phyloP scores from a whole-genome alignment of 306 rosid genomes.

The Cicer cuneatum region DNA sequence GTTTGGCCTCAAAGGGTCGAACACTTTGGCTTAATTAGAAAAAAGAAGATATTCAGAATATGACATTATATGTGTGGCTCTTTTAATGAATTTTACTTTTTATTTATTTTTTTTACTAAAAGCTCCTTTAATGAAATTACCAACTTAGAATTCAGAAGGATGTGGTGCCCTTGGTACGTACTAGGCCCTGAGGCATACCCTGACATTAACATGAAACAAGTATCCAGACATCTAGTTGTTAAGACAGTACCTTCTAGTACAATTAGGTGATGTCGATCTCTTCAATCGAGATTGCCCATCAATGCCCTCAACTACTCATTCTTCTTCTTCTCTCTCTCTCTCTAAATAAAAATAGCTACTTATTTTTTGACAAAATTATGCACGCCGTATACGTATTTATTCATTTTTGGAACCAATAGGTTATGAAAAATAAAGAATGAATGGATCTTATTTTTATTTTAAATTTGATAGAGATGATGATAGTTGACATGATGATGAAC shows the following conservation, averaged over 20 bases:
- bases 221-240: conserved; percentile 38
- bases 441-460: too few species aligned
- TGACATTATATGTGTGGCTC: not conserved
- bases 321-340: not conserved
- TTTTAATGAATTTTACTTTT: conserved; percentile 32
- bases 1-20: not conserved
- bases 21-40: not conserved
- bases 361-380: too few species aligned
- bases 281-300: conserved; percentile 36
- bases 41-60: conserved; percentile 21
- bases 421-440: too few species aligned
- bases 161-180: conserved; percentile 32
- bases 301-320: conserved; percentile 34
- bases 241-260: conserved; percentile 47
- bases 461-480: too few species aligned
- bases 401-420: too few species aligned
- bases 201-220: conserved; percentile 48
- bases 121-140: conserved; percentile 43
- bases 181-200: conserved; percentile 29
- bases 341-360: not conserved
- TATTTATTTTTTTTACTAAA: too few species aligned
- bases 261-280: conserved; percentile 4
- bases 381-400: too few species aligned
- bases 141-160: conserved; percentile 34
- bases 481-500: too few species aligned